Conservation (phyloP, 306 rosid genomes). For the Albizia julibrissin region DNA sequence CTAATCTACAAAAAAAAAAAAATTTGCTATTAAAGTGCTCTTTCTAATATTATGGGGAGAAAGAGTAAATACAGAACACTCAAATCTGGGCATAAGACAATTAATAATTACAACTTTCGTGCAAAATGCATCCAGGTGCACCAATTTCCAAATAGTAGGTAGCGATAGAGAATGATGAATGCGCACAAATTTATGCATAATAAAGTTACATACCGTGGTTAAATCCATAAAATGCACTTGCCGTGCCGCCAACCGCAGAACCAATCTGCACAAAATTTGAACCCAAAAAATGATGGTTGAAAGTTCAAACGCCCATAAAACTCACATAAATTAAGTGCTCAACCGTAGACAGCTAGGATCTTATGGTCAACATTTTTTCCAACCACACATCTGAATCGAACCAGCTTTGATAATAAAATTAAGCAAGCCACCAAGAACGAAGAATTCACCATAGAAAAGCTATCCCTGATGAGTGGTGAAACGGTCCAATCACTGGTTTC, state of each 20-base stretch:
- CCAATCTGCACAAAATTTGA: constrained; percentile 62
- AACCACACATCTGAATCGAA: background rate
- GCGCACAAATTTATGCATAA: background rate
- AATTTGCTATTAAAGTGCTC: background rate
- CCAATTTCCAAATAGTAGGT: background rate
- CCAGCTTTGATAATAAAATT: constrained; percentile 19
- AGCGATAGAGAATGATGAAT: background rate
- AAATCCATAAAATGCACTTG: constrained; percentile 96
- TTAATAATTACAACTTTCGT: background rate
- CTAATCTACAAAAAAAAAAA: background rate
- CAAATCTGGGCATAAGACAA: background rate
- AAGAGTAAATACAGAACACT: background rate
- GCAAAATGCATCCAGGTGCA: background rate
- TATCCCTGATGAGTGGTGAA: constrained; percentile 72
- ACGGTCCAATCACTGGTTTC: constrained; percentile 81
- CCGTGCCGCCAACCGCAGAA: constrained; percentile 89
- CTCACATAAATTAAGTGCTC: background rate
- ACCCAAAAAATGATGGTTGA: background rate
- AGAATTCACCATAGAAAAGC: constrained; percentile 78
- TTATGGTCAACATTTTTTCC: background rate
- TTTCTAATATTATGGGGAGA: background rate
- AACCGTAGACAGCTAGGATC: constrained; percentile 18
- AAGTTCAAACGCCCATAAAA: background rate
- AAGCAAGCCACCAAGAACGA: background rate
- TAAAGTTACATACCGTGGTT: constrained; percentile 59